These are phyloP conservation scores for Thelonectria olida DNA, from an alignment of 2,329 filamentous ascomycete species.

Conservation along the genomic window DNA sequence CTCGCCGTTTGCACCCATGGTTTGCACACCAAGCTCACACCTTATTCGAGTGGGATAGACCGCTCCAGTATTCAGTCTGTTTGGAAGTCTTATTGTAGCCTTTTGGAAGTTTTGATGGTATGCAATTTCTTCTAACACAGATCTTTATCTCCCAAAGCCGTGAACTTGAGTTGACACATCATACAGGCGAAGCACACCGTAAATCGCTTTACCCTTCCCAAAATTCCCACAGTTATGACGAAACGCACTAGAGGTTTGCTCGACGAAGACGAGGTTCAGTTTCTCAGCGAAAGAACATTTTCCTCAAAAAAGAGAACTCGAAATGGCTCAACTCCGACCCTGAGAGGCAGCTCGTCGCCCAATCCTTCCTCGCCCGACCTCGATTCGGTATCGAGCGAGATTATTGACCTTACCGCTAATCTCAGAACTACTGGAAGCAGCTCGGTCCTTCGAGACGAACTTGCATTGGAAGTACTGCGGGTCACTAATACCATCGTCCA, in stretches of 20 bases:
- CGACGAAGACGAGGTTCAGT: conserved; percentile 23
- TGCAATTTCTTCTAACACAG: neutral
- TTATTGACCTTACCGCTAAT: conserved; percentile 48
- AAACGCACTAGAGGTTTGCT: conserved; percentile 7
- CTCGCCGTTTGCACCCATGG: neutral
- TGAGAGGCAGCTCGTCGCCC: conserved; percentile 20
- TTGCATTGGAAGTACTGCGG: conserved; percentile 28
- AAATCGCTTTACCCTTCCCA: neutral
- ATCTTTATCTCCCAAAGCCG: neutral
- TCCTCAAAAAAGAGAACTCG: neutral
- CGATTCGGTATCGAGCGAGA: conserved; percentile 24
- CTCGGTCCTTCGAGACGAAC: conserved; percentile 35
- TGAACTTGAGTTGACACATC: neutral
- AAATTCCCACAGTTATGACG: neutral
- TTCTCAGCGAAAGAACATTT: conserved; percentile 27
- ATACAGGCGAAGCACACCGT: neutral
- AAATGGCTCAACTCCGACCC: conserved; percentile 36
- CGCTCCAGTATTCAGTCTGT: neutral
- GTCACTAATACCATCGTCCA: conserved; percentile 24
- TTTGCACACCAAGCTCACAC: neutral
- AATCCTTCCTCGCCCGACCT: neutral
- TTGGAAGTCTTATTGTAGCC: neutral
- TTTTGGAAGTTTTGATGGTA: neutral
- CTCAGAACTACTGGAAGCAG: conserved; percentile 10
- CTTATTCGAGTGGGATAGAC: neutral